Evolutionary conservation across 495 filamentous ascomycete species (phyloP).

Genomic region (Lasiosphaeriaceae sp.): DNA sequence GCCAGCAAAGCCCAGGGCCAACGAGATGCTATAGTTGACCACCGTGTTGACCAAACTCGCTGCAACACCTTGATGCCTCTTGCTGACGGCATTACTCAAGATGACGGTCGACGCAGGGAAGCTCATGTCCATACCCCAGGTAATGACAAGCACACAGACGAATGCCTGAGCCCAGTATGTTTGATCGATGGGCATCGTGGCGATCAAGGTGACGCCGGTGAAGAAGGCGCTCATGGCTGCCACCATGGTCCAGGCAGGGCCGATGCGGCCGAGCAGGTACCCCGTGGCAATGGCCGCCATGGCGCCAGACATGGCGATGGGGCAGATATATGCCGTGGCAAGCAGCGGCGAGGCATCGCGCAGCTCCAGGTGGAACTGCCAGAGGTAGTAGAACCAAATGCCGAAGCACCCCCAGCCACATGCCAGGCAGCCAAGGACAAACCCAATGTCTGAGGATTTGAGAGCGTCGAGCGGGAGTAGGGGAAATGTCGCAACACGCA

Average conservation of each 20-base stretch:
- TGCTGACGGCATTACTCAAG: constrained; percentile 35
- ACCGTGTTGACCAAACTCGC: constrained; percentile 41
- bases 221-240: constrained; percentile 47
- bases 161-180: constrained; percentile 44
- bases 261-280: constrained; percentile 38
- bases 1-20: constrained; percentile 46
- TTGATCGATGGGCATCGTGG: constrained; percentile 46
- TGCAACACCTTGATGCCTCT: constrained; percentile 42
- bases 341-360: constrained; percentile 41
- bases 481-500: constrained; percentile 39
- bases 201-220: constrained; percentile 41
- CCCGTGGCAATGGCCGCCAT: constrained; percentile 48
- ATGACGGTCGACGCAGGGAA: constrained; percentile 39
- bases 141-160: constrained; percentile 42
- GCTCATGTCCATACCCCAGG: constrained; percentile 53
- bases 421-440: constrained; percentile 52
- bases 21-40: constrained; percentile 42
- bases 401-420: constrained; percentile 61
- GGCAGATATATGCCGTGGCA: constrained; percentile 42
- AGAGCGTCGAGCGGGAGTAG: constrained; percentile 52
- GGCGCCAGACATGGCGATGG: constrained; percentile 44
- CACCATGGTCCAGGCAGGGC: constrained; percentile 47
- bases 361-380: constrained; percentile 49
- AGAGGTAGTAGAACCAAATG: constrained; percentile 57
- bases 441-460: constrained; percentile 43